Conservation (phyloP, 2,329 filamentous ascomycete genomes). For the Ophiocordyceps sinensis region DNA sequence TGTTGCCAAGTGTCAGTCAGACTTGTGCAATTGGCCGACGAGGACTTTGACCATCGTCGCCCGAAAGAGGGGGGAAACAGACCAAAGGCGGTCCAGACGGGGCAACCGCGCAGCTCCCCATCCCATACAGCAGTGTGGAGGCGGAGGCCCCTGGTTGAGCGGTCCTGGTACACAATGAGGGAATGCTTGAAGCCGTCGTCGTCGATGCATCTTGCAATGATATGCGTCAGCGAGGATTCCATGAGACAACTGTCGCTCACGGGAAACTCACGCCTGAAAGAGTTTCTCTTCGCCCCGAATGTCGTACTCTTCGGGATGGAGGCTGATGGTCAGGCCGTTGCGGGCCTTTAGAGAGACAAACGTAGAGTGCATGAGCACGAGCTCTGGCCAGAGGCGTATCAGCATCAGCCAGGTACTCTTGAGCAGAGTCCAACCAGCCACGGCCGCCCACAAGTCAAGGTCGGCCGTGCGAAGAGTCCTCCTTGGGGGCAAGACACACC, state of each 20-base stretch:
- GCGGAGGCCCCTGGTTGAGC: slow-evolving; percentile 30
- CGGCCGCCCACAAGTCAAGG: too few relatives aligned
- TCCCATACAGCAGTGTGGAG: slow-evolving; percentile 42
- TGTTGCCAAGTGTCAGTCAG: neutral
- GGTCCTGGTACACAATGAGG: slow-evolving; percentile 39
- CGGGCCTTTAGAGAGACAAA: slow-evolving; percentile 42
- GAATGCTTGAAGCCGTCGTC: slow-evolving; percentile 40
- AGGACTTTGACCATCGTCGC: too few relatives aligned
- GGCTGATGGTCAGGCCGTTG: slow-evolving; percentile 26
- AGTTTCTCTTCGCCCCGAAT: slow-evolving; percentile 33
- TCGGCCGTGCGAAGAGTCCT: too few relatives aligned
- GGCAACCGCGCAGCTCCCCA: slow-evolving; percentile 38
- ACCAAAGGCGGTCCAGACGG: slow-evolving; percentile 52
- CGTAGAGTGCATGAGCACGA: slow-evolving; percentile 43
- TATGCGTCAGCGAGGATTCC: neutral
- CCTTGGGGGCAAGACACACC: slow-evolving; percentile 19
- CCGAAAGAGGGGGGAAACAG: slow-evolving; percentile 8
- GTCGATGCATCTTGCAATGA: slow-evolving; percentile 31
- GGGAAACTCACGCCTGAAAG: slow-evolving; percentile 37
- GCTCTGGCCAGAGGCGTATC: slow-evolving; percentile 24
- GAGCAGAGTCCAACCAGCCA: too few relatives aligned
- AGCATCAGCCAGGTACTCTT: neutral
- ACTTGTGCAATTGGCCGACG: neutral
- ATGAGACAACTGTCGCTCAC: too few relatives aligned
- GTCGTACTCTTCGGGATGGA: slow-evolving; percentile 30